phyloP scores from a whole-genome alignment of 768 basidiomycete genomes.

The Calocera cornea region DNA sequence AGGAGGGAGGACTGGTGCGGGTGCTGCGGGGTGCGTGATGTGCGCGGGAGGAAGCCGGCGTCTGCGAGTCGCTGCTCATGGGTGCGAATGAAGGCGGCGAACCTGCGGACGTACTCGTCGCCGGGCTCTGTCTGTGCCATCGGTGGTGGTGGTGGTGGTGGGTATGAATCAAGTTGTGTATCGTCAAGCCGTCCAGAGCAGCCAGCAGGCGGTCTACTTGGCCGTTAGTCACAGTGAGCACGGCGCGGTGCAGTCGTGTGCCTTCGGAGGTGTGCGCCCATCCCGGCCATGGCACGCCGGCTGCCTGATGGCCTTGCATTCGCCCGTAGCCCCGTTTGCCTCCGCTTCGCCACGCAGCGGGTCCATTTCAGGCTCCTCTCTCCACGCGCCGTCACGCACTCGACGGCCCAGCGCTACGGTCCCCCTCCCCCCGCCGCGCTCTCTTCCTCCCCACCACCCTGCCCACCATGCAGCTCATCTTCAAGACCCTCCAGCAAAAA shows the following conservation, averaged over 20 bases:
- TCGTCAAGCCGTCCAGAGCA: too few species aligned
- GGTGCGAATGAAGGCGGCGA: slow-evolving; percentile 54
- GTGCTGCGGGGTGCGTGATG: slow-evolving; percentile 21
- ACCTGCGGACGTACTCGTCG: slow-evolving; percentile 59
- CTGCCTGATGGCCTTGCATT: too few species aligned
- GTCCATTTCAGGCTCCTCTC: not conserved
- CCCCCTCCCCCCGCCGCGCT: not conserved
- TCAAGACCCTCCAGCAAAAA: slow-evolving; percentile 93
- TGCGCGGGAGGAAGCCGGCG: slow-evolving; percentile 36
- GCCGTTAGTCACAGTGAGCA: too few species aligned
- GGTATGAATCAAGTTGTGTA: too few species aligned
- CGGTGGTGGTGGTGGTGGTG: not conserved
- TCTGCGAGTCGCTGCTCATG: slow-evolving; percentile 65
- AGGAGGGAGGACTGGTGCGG: slow-evolving; percentile 11
- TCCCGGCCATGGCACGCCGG: too few species aligned
- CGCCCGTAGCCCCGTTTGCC: not conserved
- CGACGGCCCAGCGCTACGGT: not conserved
- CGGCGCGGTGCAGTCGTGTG: too few species aligned
- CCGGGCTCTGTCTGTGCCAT: slow-evolving; percentile 36
- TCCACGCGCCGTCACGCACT: not conserved
- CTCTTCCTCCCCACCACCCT: slow-evolving; percentile 4
- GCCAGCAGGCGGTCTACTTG: too few species aligned
- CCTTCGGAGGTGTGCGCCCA: too few species aligned
- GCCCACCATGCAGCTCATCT: slow-evolving; percentile 65
- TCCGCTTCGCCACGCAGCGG: not conserved